These are phyloP conservation scores for Colletotrichum sp. DNA, from an alignment of 2,329 filamentous ascomycete species.

Conservation along the genomic window DNA sequence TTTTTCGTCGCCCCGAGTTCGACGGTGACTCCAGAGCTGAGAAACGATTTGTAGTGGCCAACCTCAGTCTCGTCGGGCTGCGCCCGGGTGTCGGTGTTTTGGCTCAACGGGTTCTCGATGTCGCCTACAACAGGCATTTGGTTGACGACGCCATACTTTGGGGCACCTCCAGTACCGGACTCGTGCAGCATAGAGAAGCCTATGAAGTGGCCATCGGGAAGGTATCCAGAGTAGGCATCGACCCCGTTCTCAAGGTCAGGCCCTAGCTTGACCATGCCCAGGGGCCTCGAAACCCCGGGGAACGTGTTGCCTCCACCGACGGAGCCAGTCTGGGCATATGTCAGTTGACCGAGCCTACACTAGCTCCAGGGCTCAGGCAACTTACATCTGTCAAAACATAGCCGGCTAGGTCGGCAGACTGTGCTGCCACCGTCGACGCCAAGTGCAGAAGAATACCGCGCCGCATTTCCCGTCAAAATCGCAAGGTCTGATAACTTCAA, in stretches of 20 bases:
- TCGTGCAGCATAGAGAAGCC: conserved; percentile 71
- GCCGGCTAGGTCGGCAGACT: conserved; percentile 29
- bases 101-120: conserved; percentile 58
- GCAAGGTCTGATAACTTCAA: background rate
- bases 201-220: conserved; percentile 55
- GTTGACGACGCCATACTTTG: conserved; percentile 71
- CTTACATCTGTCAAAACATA: conserved; percentile 41
- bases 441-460: background rate
- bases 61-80: conserved; percentile 56
- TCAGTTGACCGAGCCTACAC: background rate
- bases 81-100: conserved; percentile 58
- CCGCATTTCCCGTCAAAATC: background rate
- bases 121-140: conserved; percentile 60
- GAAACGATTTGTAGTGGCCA: conserved; percentile 64
- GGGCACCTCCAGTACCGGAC: conserved; percentile 70
- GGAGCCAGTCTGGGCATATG: conserved; percentile 46
- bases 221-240: conserved; percentile 60
- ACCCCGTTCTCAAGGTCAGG: conserved; percentile 53
- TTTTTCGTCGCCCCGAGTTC: conserved; percentile 62
- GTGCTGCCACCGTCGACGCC: background rate
- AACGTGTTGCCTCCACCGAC: conserved; percentile 54
- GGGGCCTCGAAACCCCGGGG: conserved; percentile 50
- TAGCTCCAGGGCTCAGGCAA: background rate
- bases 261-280: conserved; percentile 55
- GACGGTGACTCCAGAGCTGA: conserved; percentile 60